Conservation (phyloP, 139 green algal genomes). For the Zygnema circumcarinatum region DNA sequence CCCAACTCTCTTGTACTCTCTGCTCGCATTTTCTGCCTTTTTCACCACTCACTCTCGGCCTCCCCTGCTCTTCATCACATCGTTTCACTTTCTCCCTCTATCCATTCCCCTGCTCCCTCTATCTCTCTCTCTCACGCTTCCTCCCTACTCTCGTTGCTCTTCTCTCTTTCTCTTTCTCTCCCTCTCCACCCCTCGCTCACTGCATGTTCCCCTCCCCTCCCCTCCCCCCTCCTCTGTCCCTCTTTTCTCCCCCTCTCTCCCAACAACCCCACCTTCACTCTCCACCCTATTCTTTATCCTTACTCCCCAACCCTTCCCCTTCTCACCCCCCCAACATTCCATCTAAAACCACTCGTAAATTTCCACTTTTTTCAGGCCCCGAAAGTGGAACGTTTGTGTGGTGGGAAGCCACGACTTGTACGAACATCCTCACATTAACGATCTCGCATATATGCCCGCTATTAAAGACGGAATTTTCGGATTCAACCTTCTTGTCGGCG, state of each 20-base stretch:
- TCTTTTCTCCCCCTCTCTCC: background rate
- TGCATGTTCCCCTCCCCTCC: background rate
- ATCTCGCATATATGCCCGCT: slow-evolving; percentile 92
- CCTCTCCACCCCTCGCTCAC: background rate
- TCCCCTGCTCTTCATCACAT: too few relatives aligned
- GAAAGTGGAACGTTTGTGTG: slow-evolving; percentile 96
- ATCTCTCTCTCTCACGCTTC: too few relatives aligned
- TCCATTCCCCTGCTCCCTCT: background rate
- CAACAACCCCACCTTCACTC: background rate
- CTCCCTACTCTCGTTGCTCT: background rate
- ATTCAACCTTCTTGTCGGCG: slow-evolving; percentile 90
- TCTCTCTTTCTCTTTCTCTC: background rate
- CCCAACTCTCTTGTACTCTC: background rate
- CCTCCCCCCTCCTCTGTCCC: background rate
- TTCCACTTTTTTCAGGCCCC: slow-evolving; percentile 18
- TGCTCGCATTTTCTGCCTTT: background rate
- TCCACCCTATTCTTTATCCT: background rate
- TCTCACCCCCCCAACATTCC: background rate
- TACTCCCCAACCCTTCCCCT: background rate
- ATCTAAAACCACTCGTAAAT: background rate
- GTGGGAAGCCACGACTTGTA: slow-evolving; percentile 88
- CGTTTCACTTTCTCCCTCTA: slow-evolving; percentile 4
- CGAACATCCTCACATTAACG: slow-evolving; percentile 98
- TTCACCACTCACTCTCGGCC: too few relatives aligned
- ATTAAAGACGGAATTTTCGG: slow-evolving; percentile 73